These are phyloP conservation scores for Myxozyma lipomycoides DNA, from an alignment of 805 yeast genomes.

Conservation along the genomic window DNA sequence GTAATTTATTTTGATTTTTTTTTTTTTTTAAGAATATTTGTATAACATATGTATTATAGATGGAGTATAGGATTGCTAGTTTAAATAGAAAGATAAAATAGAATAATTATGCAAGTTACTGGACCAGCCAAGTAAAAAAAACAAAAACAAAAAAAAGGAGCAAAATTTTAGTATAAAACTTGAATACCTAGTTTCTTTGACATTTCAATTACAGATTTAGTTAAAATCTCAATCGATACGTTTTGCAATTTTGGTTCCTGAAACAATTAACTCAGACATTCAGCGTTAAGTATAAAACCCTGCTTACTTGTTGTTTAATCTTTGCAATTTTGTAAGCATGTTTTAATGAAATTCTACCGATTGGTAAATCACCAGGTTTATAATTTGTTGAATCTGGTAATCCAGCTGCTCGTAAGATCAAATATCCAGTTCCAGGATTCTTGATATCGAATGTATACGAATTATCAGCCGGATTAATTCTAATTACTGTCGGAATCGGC, in stretches of 20 bases:
- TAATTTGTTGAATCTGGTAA: conserved; percentile 46
- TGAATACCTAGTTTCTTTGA: not conserved
- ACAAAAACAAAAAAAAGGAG: not conserved
- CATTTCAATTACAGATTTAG: not conserved
- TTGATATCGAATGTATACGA: conserved; percentile 79
- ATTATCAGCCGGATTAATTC: conserved; percentile 85
- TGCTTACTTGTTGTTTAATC: conserved; percentile 60
- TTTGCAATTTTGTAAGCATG: conserved; percentile 94
- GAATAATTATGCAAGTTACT: not conserved
- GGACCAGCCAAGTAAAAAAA: no score
- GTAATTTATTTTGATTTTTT: no score
- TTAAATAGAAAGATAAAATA: no score
- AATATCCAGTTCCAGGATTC: conserved; percentile 87
- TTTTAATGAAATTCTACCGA: conserved; percentile 72
- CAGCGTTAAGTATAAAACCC: not conserved
- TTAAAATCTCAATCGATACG: not conserved
- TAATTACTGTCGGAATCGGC: conserved; percentile 82
- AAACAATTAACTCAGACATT: not conserved
- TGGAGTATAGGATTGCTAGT: not conserved
- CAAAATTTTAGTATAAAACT: not conserved
- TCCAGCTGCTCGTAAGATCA: conserved; percentile 76
- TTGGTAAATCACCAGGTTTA: conserved; percentile 29
- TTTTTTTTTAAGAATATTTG: no score
- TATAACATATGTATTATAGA: no score
- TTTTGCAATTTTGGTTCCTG: not conserved